phyloP scores from a whole-genome alignment of 192 early-diverging fungal species.

The Coemansia sp. region DNA sequence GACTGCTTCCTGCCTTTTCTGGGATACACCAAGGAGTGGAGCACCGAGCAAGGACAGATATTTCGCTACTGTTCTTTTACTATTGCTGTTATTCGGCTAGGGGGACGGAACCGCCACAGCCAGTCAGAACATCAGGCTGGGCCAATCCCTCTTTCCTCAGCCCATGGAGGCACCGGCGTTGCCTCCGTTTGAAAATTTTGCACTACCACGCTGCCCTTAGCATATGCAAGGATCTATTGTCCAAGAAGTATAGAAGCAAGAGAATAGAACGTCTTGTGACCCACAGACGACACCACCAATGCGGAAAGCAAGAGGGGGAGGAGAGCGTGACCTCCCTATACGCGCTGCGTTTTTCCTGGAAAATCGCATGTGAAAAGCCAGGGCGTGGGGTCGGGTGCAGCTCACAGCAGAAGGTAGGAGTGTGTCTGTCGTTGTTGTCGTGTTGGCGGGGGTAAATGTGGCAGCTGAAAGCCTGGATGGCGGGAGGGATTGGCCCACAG shows the following conservation, averaged over 20 bases:
- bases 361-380: conserved; percentile 2
- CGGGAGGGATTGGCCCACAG: conserved; percentile 1
- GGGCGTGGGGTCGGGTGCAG: background rate
- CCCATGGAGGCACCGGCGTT: background rate
- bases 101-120: background rate
- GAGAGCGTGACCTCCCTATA: background rate
- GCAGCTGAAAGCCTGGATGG: background rate
- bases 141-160: background rate
- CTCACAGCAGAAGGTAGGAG: background rate
- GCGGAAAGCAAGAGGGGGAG: background rate
- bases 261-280: background rate
- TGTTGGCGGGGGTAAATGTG: background rate
- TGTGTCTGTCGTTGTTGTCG: background rate
- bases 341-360: background rate
- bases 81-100: background rate
- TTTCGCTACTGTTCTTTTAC: background rate
- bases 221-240: background rate
- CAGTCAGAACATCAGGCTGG: background rate
- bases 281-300: background rate
- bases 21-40: background rate
- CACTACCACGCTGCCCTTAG: background rate
- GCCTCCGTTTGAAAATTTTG: background rate
- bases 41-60: background rate
- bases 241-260: background rate
- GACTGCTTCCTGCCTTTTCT: background rate